Evolutionary conservation across 345 rosid species (phyloP).

Genomic region (Mangifera indica): DNA sequence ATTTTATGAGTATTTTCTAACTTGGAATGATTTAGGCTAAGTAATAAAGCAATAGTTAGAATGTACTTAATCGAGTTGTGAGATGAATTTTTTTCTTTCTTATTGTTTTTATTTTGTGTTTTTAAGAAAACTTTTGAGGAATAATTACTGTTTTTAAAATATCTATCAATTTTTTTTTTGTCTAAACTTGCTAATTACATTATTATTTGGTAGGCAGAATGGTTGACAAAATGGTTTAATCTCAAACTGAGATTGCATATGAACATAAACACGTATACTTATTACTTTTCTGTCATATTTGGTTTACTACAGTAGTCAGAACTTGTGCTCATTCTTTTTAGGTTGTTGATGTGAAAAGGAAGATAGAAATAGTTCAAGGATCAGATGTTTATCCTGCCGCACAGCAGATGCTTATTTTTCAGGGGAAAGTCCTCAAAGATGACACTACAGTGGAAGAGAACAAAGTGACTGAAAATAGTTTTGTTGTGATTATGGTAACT

Average conservation of each 20-base stretch:
- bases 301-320: neutral
- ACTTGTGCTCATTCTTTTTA: constrained; percentile 22
- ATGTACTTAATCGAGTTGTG: no score
- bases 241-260: neutral
- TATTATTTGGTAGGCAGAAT: no score
- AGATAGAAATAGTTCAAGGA: constrained; percentile 69
- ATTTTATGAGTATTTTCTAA: no score
- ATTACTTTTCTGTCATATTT: neutral
- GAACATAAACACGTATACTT: neutral
- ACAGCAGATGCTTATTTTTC: constrained; percentile 76
- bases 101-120: no score
- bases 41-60: no score
- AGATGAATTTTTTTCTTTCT: neutral
- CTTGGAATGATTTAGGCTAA: no score
- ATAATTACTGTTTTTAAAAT: no score
- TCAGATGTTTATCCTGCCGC: constrained; percentile 64
- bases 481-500: constrained; percentile 74
- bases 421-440: constrained; percentile 84
- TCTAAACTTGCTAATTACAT: no score
- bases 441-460: constrained; percentile 70
- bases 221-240: no score
- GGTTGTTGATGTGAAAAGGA: constrained; percentile 78
- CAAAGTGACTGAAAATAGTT: constrained; percentile 69
- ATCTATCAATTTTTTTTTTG: no score
- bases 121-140: no score